Base-by-base conservation (phyloP, 257 asterid genomes). In the Striga asiatica region DNA sequence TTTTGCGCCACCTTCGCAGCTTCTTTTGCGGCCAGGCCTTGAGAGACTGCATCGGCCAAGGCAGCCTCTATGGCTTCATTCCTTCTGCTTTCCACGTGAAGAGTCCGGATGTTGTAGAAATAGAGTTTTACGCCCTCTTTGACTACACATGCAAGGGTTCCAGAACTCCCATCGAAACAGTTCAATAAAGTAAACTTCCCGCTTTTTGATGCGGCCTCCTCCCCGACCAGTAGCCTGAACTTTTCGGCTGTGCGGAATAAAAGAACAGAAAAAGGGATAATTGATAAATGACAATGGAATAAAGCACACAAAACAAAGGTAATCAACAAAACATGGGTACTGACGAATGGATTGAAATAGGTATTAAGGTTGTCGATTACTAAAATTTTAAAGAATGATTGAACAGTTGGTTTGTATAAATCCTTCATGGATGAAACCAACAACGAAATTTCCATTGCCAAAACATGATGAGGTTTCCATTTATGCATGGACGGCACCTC, bases 91-190 rank as follows among this genome's bases (percentile, higher is more conserved):
- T 91, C 97, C 49, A 87, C 92, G 58, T 80, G 97, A 58, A 71
- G 50, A 22, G 85, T 29, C 59, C 93, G 74, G 60, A 84, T 58
- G 66, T 73, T 91, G 70, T 87, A 76, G 66, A 47, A 31, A 54
- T 91, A 91, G n/a, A 84, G 94, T 63, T 91, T 91, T 56, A 91
- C 88, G 19, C 95, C 77, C 74, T 87, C 95, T 76, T 91, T 87
- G 46, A 81, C 97, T 16, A 70, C 46, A 65, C 98, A 91, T 3
- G 94, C 93, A n/a, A 76, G 61, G 31, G 94, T 78, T 74, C 98
- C 98, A 27, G 88, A 51, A 60, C 80, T 65, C 51, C 95, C 95
- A 51, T 88, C 97, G 23, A 91, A 81, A 68, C 98, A 91, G 48
- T 79, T 69, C 62, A 91, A 58, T 53, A 82, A 21, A 10, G 91